These are phyloP conservation scores for Euptelea pleiosperma DNA, from an alignment of 164 flowering plant species.

Conservation along the genomic window DNA sequence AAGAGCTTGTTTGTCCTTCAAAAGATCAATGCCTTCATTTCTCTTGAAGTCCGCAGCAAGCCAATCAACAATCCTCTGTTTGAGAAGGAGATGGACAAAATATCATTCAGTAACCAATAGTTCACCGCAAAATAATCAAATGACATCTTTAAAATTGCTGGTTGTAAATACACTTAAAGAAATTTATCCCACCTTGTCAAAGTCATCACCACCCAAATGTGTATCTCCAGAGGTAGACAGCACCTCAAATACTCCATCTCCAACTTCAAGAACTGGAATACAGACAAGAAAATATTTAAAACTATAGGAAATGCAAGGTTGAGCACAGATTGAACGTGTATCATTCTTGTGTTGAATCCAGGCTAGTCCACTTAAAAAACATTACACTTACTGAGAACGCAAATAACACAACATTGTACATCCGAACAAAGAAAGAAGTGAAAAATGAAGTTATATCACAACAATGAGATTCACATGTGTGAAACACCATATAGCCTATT, in stretches of 20 bases:
- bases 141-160: background rate
- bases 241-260: constrained; percentile 90
- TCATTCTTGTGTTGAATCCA: no score
- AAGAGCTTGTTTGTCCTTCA: constrained; percentile 69
- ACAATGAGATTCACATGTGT: no score
- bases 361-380: no score
- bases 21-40: constrained; percentile 73
- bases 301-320: background rate
- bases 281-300: background rate
- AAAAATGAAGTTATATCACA: no score
- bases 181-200: constrained; percentile 62
- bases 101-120: no score
- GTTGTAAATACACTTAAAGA: background rate
- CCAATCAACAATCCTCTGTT: constrained; percentile 69
- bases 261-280: constrained; percentile 80
- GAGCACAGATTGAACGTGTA: background rate
- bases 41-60: constrained; percentile 66
- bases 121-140: no score
- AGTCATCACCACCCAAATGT: constrained; percentile 87
- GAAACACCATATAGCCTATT: no score
- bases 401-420: no score
- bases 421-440: no score
- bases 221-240: constrained; percentile 84
- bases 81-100: constrained; percentile 3
- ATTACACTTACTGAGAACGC: no score